Base-by-base conservation (phyloP, 1,284 basidiomycete genomes). In the Rugosomyces carneus region DNA sequence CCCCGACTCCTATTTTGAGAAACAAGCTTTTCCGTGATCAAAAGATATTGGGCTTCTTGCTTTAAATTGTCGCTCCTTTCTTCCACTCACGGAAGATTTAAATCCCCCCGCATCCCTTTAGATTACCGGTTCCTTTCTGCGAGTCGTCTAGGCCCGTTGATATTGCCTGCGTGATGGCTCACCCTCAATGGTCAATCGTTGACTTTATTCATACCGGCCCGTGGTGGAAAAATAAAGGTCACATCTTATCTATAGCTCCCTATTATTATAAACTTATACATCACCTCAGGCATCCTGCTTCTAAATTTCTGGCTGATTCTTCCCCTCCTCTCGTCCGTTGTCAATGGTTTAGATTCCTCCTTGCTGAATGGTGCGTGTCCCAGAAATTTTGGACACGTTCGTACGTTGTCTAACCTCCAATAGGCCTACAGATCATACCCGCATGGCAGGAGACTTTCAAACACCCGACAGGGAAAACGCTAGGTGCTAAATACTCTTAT, bases 291-390 rank as follows among this genome's bases (percentile, higher is more conserved):
- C 24, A 78, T 84, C 36, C 62, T 82, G 15, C 44, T 74, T 35
- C 62, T 84, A 26, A 84, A 84, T 60, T 47, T 83, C 5, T 78
- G 71, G 54, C 65, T 84, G 20, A 43, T 81, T 11, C 61, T 83
- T 11, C 80, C 81, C 2, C 65, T 84, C 4, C 55, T 82, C 42
- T 81, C 81, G 8, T 73, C 80, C 5, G 65, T 72, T 1, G 72
- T 75, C 36, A 83, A 83, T 60, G 81, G 81, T 27, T 67, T 80
- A 38, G 77, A 81, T 55, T 78, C 78, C 1, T 83, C 80, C 9
- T 60, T 82, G 31, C 68, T 82, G 18, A 82, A 84, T 55, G 80
- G 81, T 80, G 55, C 23, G 62, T 45, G 13, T 38, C 29, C 16
- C 10, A n/a, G n/a, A n/a, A n/a, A n/a, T n/a, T n/a, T n/a, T n/a